phyloP scores from a whole-genome alignment of 176 grass and related monocot genomes.

The Aegilops sharonensis region DNA sequence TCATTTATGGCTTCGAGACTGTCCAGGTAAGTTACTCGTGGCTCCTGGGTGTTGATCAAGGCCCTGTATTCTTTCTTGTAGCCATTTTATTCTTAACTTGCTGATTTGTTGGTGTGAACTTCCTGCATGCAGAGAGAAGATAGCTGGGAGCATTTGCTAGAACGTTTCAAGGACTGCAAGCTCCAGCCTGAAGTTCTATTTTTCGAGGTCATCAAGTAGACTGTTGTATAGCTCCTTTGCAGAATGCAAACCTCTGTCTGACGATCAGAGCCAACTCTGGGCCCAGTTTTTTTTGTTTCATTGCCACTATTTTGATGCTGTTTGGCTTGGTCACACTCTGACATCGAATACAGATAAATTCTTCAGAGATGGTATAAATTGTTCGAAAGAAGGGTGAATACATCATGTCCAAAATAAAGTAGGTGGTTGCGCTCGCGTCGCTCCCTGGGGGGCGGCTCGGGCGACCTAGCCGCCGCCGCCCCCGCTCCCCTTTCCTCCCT shows the following conservation, averaged over 20 bases:
- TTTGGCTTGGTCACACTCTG: neutral
- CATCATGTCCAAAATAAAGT: too few relatives aligned
- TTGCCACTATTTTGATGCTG: neutral
- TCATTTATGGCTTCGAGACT: constrained; percentile 4
- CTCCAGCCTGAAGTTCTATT: constrained; percentile 24
- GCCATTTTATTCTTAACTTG: neutral
- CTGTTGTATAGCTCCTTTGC: neutral
- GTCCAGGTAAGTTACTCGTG: neutral
- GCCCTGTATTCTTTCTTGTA: neutral
- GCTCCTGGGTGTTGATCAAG: neutral
- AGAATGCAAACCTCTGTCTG: neutral
- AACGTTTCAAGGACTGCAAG: constrained; percentile 7
- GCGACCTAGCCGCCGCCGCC: too few relatives aligned
- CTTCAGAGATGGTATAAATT: neutral
- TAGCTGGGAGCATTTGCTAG: constrained; percentile 24
- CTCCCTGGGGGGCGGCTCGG: too few relatives aligned
- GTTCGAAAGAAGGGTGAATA: neutral
- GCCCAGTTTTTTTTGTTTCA: neutral
- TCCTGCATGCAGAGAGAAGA: neutral
- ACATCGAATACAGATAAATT: neutral
- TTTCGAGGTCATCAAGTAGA: constrained; percentile 33
- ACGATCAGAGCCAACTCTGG: neutral
- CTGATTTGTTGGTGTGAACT: neutral
- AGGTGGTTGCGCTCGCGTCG: too few relatives aligned
- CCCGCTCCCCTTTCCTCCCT: too few relatives aligned